These are phyloP conservation scores for Clavulina sp. DNA, from an alignment of 768 basidiomycete species.

Conservation along the genomic window DNA sequence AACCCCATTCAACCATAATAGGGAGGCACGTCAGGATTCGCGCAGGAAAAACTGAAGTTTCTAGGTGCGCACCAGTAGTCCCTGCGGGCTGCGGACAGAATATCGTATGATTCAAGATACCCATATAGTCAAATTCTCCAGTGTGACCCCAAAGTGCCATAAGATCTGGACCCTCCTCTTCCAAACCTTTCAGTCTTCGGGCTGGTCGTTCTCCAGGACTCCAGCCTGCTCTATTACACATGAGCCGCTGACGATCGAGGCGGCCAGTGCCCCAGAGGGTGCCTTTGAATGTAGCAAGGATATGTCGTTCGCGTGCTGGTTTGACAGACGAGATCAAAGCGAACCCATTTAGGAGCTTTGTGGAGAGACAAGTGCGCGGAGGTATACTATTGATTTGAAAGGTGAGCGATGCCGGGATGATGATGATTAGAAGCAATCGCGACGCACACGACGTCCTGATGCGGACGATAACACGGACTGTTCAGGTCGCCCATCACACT, in stretches of 20 bases:
- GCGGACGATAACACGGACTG: constrained; percentile 20
- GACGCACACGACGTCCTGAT: constrained; percentile 17
- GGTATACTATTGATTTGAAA: constrained; percentile 12
- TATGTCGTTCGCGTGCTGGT: constrained; percentile 14
- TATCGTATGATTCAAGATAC: constrained; percentile 16
- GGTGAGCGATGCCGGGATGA: neutral
- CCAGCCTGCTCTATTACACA: constrained; percentile 15
- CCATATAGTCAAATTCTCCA: constrained; percentile 16
- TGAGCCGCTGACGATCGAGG: constrained; percentile 16
- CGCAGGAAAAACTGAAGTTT: no score
- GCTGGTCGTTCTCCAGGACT: neutral
- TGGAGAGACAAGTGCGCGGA: constrained; percentile 17
- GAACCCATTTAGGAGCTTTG: constrained; percentile 16
- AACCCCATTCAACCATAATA: neutral
- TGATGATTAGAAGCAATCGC: neutral
- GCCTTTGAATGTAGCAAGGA: constrained; percentile 18
- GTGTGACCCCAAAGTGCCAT: constrained; percentile 8
- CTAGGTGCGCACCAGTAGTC: no score
- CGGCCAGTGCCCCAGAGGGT: constrained; percentile 22
- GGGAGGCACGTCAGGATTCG: constrained; percentile 17
- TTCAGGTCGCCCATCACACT: constrained; percentile 21
- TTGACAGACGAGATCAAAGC: constrained; percentile 13
- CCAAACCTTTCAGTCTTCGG: neutral
- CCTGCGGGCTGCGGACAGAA: constrained; percentile 21
- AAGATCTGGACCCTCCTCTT: neutral